phyloP scores from a whole-genome alignment of 768 basidiomycete species.

The Suillus placidus region DNA sequence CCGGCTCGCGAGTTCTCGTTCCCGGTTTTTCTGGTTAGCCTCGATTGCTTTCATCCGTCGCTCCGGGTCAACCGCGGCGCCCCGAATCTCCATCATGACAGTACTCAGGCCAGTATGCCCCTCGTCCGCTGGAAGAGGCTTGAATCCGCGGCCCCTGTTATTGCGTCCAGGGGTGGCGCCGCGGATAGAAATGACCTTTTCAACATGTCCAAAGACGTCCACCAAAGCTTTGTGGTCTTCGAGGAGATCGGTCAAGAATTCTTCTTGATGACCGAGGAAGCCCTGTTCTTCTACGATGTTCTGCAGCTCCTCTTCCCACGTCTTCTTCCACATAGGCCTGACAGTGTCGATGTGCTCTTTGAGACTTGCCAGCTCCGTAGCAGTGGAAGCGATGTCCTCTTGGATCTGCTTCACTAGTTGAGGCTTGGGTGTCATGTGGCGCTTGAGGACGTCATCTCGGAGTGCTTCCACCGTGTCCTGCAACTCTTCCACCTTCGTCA shows the following conservation, averaged over 20 bases:
- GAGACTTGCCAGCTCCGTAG: constrained; percentile 72
- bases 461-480: constrained; percentile 89
- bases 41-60: constrained; percentile 91
- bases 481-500: constrained; percentile 92
- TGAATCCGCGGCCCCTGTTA: constrained; percentile 52
- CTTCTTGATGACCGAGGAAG: constrained; percentile 90
- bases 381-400: constrained; percentile 68
- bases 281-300: constrained; percentile 98
- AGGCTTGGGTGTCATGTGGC: constrained; percentile 83
- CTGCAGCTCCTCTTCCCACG: constrained; percentile 95
- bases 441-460: constrained; percentile 89
- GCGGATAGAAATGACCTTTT: constrained; percentile 80
- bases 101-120: constrained; percentile 67
- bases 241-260: constrained; percentile 82
- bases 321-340: constrained; percentile 98
- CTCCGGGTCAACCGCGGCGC: constrained; percentile 80
- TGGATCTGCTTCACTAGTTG: constrained; percentile 69
- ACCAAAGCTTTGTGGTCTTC: constrained; percentile 91
- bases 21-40: constrained; percentile 77
- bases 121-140: constrained; percentile 66
- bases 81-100: constrained; percentile 90
- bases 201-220: constrained; percentile 88
- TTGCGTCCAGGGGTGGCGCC: constrained; percentile 46
- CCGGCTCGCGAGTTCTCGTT: constrained; percentile 70
- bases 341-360: constrained; percentile 85